Evolutionary conservation across 2,329 filamentous ascomycete species (phyloP), one percentile per base, ranked within the genome.

Genomic region (Hypoxylon sp.): DNA sequence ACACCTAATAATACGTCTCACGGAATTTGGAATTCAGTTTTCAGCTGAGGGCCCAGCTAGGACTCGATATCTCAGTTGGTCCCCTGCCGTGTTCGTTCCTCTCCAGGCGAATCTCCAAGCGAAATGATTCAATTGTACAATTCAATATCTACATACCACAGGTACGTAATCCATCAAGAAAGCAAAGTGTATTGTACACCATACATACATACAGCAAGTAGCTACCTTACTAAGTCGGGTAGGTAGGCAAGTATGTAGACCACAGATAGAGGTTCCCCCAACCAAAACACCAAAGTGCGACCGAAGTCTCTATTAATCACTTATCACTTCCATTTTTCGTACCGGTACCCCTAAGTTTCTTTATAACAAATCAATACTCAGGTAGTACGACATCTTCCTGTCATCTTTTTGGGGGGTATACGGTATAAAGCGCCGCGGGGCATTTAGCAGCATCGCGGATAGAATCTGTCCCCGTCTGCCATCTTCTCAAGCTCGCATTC

Each of bases 301-400:
- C 54, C 41, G 45, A 43, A 57, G 54, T 45, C 27, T 50, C 47
- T 57, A 57, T 50, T 43, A 43, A 30, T 47, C 45, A 21, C 27
- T 31, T 51, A 30, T 47, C 45, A 21, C 27, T 31, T 51, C 42
- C 41, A 43, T 47, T 51, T 49, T 57, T n/a, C 51, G 46, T 48
- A 44, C 46, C 46, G 23, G 36, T 41, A 19, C 51, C 34, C 41
- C 20, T n/a, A n/a, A n/a, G n/a, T n/a, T n/a, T n/a, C n/a, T 42
- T 53, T 46, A 31, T 45, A 26, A 30, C 46, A 48, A 57, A 47
- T 57, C 54, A 43, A 27, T 35, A 29, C 29, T 35, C 30, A 15
- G 12, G 26, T 13, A n/a, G n/a, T n/a, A n/a, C 19, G 20, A 40
- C 30, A 23, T 37, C 26, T 11, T 17, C n/a, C 27, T 15, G 3